Percentiles rank a stretch among this genome's conserved stretches.
Conservation (phyloP, 2,329 filamentous ascomycete species). For the Aspergillus spinulosporus region DNA sequence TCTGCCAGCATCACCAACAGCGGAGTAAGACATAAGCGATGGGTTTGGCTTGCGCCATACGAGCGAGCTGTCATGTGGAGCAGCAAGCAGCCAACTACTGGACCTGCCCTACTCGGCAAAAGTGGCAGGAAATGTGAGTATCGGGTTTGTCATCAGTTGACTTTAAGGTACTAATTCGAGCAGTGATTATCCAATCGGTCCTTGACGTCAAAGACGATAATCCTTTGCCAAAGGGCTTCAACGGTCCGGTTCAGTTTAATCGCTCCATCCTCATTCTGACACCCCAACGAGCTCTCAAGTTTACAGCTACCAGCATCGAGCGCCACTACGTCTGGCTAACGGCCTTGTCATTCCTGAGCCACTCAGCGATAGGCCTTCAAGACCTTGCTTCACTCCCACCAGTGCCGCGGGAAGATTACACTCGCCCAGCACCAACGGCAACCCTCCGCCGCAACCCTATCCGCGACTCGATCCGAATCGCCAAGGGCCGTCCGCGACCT, state of each 20-base stretch:
- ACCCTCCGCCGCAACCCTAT: conserved; percentile 61
- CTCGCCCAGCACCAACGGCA: conserved; percentile 48
- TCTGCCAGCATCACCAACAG: conserved; percentile 66
- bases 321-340: conserved; percentile 95
- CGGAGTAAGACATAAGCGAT: conserved; percentile 81
- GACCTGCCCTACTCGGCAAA: conserved; percentile 87
- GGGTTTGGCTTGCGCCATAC: conserved; percentile 98
- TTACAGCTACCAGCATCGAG: conserved; percentile 79
- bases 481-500: conserved; percentile 67
- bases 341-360: conserved; percentile 88
- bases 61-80: conserved; percentile 97
- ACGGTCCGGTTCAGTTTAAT: conserved; percentile 66
- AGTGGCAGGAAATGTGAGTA: conserved; percentile 87
- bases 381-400: conserved; percentile 66
- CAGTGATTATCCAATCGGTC: conserved; percentile 93
- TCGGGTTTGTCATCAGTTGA: conserved; percentile 5
- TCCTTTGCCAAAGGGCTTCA: conserved; percentile 70
- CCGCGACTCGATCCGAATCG: conserved; percentile 84
- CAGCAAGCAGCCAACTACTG: conserved; percentile 90
- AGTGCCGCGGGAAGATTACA: conserved; percentile 45
- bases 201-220: conserved; percentile 96
- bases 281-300: conserved; percentile 89
- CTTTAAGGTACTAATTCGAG: conserved; percentile 15
- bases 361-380: conserved; percentile 78
- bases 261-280: conserved; percentile 94